Percentiles rank a stretch among this genome's conserved stretches.
Conservation (phyloP, 2,329 filamentous ascomycete species). For the Colletotrichum paranaense region DNA sequence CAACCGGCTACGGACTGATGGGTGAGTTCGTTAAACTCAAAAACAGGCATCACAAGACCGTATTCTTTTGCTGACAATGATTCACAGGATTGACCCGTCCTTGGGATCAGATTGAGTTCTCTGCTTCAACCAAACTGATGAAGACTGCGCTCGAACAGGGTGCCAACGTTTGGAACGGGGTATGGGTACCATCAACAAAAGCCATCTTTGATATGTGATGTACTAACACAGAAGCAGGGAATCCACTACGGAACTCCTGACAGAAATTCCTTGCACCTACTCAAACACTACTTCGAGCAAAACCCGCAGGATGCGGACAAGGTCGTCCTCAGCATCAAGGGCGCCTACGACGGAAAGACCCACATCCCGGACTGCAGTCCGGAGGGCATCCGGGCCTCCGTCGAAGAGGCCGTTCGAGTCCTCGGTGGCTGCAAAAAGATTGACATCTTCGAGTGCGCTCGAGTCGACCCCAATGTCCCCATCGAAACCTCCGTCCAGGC, state of each 20-base stretch:
- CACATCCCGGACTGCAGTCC: conserved; percentile 48
- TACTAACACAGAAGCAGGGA: neutral
- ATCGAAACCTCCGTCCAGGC: conserved; percentile 49
- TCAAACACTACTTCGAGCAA: conserved; percentile 64
- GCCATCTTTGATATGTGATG: neutral
- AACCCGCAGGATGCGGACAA: conserved; percentile 67
- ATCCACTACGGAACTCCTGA: conserved; percentile 60
- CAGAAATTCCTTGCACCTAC: conserved; percentile 62
- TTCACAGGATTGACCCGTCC: too few relatives aligned
- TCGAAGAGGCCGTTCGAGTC: too few relatives aligned
- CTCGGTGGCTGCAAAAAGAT: conserved; percentile 57
- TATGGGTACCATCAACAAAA: neutral
- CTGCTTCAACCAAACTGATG: conserved; percentile 21
- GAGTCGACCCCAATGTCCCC: conserved; percentile 54
- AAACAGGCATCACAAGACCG: neutral
- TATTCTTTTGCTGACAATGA: too few relatives aligned
- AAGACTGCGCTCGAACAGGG: conserved; percentile 33
- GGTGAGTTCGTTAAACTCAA: conserved; percentile 1
- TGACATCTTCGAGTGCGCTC: conserved; percentile 64
- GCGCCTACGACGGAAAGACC: conserved; percentile 47
- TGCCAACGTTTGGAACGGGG: conserved; percentile 36
- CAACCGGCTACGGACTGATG: neutral
- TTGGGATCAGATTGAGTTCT: neutral
- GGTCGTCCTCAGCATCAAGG: conserved; percentile 67
- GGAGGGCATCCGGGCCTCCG: too few relatives aligned